Conservation (phyloP, 2,329 filamentous ascomycete genomes). For the Ophiognomonia clavigignenti-juglandacearum region DNA sequence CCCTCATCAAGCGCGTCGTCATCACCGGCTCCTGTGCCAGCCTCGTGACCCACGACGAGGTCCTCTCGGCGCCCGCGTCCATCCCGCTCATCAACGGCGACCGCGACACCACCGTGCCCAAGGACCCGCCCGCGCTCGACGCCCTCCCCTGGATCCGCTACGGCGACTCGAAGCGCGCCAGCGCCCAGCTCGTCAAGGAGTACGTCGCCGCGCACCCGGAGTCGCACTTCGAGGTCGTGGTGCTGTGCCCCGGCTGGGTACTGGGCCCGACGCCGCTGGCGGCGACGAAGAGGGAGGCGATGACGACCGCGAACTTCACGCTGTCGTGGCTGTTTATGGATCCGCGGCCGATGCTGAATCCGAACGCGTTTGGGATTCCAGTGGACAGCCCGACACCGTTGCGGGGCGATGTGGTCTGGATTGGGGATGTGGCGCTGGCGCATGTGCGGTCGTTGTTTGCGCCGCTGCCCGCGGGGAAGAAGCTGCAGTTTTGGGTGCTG, state of each 20-base stretch:
- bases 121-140: background rate
- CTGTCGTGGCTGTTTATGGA: slow-evolving; percentile 1
- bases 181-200: slow-evolving; percentile 1
- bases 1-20: slow-evolving; percentile 2
- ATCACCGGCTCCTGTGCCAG: slow-evolving; percentile 3
- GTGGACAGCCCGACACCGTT: background rate
- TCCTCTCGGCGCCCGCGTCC: background rate
- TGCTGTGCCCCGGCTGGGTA: slow-evolving; percentile 5
- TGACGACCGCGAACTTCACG: background rate
- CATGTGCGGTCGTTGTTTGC: background rate
- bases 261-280: slow-evolving; percentile 1
- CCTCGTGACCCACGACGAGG: background rate
- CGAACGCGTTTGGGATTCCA: background rate
- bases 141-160: background rate
- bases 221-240: slow-evolving; percentile 3
- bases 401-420: background rate
- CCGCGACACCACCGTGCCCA: background rate
- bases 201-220: slow-evolving; percentile 3
- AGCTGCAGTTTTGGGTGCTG: slow-evolving; percentile 1
- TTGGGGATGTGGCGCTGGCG: slow-evolving; percentile 2
- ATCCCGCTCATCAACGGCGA: background rate
- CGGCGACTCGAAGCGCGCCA: slow-evolving; percentile 5
- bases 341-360: background rate
- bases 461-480: background rate
- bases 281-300: background rate